Evolutionary conservation across 805 yeast genomes (phyloP).

Genomic region (Cyberlindnera maritima): DNA sequence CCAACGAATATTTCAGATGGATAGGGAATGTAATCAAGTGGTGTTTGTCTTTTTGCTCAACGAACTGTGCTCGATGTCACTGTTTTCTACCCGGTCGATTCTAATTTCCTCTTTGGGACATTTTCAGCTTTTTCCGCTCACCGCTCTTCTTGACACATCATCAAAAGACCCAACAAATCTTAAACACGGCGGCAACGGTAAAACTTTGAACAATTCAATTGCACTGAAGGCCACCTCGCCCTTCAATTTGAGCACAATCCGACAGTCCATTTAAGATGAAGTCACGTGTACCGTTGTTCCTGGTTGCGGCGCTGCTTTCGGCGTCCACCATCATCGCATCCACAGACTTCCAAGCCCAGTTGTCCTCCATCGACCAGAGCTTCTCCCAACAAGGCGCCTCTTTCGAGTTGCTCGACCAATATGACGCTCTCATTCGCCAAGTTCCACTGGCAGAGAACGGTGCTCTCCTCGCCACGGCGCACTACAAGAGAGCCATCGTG

Average conservation of each 20-base stretch:
- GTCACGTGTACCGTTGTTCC: slow-evolving; percentile 1
- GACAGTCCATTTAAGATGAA: neutral
- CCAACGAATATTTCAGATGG: no score
- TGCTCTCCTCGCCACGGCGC: slow-evolving; percentile 38
- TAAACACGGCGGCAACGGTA: neutral
- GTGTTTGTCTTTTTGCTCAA: no score
- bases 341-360: slow-evolving; percentile 13
- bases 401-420: slow-evolving; percentile 17
- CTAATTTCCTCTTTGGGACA: neutral
- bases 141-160: slow-evolving; percentile 5
- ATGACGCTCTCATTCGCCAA: slow-evolving; percentile 20
- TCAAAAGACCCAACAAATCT: neutral
- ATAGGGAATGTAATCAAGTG: no score
- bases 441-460: slow-evolving; percentile 9
- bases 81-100: no score
- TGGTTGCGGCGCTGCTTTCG: slow-evolving; percentile 4
- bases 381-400: slow-evolving; percentile 23
- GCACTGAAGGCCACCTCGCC: no score
- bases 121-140: neutral
- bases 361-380: slow-evolving; percentile 18
- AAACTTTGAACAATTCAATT: no score
- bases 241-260: no score
- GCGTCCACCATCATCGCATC: slow-evolving; percentile 1
- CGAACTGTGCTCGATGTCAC: no score
- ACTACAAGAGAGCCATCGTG: slow-evolving; percentile 59